phyloP scores from a whole-genome alignment of 768 basidiomycete species.

The Podaxis sp. region DNA sequence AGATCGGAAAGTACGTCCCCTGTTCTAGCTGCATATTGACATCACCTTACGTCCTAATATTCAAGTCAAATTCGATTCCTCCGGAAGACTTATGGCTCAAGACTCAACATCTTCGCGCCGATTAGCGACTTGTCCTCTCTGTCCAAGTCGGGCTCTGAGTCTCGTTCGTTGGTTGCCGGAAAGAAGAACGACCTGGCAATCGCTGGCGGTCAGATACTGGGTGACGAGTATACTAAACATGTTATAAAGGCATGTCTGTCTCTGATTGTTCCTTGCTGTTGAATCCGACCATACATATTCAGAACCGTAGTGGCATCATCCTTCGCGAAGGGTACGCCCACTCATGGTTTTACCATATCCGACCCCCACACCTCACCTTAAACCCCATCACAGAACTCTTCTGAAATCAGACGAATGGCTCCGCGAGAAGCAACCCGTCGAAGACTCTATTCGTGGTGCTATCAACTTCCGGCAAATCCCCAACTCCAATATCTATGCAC shows the following conservation, averaged over 20 bases:
- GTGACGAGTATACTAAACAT: slow-evolving; percentile 94
- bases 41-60: slow-evolving; percentile 3
- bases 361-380: background rate
- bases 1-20: slow-evolving; percentile 84
- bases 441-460: slow-evolving; percentile 81
- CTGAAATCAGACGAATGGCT: slow-evolving; percentile 95
- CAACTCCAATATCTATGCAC: slow-evolving; percentile 80
- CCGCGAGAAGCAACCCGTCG: slow-evolving; percentile 64
- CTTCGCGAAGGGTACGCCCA: slow-evolving; percentile 73
- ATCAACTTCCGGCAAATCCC: slow-evolving; percentile 91
- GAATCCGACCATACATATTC: slow-evolving; percentile 3
- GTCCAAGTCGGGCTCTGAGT: slow-evolving; percentile 65
- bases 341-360: background rate
- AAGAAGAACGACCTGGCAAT: slow-evolving; percentile 74
- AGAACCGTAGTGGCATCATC: slow-evolving; percentile 94
- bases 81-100: slow-evolving; percentile 76
- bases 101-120: slow-evolving; percentile 88
- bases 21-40: background rate
- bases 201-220: slow-evolving; percentile 81
- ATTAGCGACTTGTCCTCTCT: slow-evolving; percentile 84
- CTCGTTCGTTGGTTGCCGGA: slow-evolving; percentile 59
- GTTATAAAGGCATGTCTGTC: slow-evolving; percentile 71
- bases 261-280: background rate
- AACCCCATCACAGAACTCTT: slow-evolving; percentile 52
- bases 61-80: slow-evolving; percentile 79